Evolutionary conservation across 805 yeast genomes (phyloP).

Genomic region (Candida arabinofermentans): DNA sequence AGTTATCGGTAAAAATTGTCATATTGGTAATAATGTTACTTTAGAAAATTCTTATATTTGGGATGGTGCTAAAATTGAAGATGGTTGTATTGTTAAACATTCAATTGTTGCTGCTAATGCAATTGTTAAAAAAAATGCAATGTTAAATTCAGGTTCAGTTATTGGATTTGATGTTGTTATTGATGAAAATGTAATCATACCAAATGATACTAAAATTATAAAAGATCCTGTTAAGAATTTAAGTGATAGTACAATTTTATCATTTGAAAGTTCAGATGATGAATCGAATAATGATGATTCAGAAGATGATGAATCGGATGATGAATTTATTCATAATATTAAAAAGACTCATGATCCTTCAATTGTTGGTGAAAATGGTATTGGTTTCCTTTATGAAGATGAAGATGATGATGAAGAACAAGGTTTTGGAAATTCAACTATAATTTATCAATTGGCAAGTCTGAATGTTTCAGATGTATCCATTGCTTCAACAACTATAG

Average conservation of each 20-base stretch:
- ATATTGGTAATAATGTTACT: slow-evolving; percentile 71
- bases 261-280: slow-evolving; percentile 29
- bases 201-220: slow-evolving; percentile 49
- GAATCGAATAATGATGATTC: slow-evolving; percentile 17
- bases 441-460: slow-evolving; percentile 39
- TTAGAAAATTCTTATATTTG: slow-evolving; percentile 80
- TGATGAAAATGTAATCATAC: slow-evolving; percentile 48
- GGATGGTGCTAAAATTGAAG: slow-evolving; percentile 76
- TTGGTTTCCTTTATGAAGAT: slow-evolving; percentile 46
- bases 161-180: slow-evolving; percentile 73
- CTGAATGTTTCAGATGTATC: slow-evolving; percentile 52
- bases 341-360: slow-evolving; percentile 24
- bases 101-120: slow-evolving; percentile 71
- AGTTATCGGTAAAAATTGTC: slow-evolving; percentile 82
- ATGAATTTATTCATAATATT: slow-evolving; percentile 11
- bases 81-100: slow-evolving; percentile 52
- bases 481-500: slow-evolving; percentile 43
- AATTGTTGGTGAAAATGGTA: slow-evolving; percentile 46
- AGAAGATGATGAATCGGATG: slow-evolving; percentile 18
- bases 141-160: slow-evolving; percentile 65
- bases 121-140: slow-evolving; percentile 46
- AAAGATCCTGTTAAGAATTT: slow-evolving; percentile 38
- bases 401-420: slow-evolving; percentile 42
- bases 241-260: slow-evolving; percentile 26
- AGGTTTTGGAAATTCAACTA: slow-evolving; percentile 34